Evolutionary conservation across 176 grass and related monocot genomes (phyloP).

Genomic region (bread wheat (Triticum aestivum)): IWGSC_CS_RefSeq_v2.1 NC_057808.1:512431737-512432236

Average conservation of each 20-base stretch:
- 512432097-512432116: constrained; percentile 30
- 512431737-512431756: background rate
- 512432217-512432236: background rate
- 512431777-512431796: background rate
- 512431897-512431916: constrained; percentile 74
- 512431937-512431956: constrained; percentile 52
- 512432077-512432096: constrained; percentile 44
- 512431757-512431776: background rate
- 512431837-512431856: background rate
- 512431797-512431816: background rate
- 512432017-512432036: background rate
- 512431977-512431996: constrained; percentile 28
- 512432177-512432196: background rate
- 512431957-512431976: constrained; percentile 13
- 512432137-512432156: background rate
- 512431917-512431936: constrained; percentile 61
- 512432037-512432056: constrained; percentile 3
- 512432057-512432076: constrained; percentile 43
- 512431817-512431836: constrained; percentile 21
- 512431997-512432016: constrained; percentile 7
- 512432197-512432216: background rate
- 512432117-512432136: background rate
- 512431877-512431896: constrained; percentile 6
- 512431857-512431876: background rate
- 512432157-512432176: background rate